These are phyloP conservation scores for Alternaria metachromatica DNA, from an alignment of 2,329 filamentous ascomycete genomes.

Conservation along the genomic window DNA sequence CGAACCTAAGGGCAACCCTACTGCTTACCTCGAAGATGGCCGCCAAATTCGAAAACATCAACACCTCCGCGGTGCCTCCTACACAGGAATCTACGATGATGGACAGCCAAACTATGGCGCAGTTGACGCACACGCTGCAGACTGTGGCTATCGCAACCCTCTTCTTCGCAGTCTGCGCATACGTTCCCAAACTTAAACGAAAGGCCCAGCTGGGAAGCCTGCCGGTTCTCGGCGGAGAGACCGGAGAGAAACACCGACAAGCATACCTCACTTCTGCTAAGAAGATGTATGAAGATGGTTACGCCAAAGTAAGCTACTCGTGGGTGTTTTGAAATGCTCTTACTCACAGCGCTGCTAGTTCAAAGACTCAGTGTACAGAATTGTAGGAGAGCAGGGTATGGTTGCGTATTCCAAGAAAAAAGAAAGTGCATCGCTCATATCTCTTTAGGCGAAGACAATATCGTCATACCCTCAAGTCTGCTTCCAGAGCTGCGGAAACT, in stretches of 20 bases:
- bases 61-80: neutral
- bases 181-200: constrained; percentile 30
- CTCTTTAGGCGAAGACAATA: constrained; percentile 25
- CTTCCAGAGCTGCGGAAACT: constrained; percentile 43
- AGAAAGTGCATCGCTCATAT: constrained; percentile 10
- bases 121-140: constrained; percentile 30
- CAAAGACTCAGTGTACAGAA: constrained; percentile 34
- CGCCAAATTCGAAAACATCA: neutral
- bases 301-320: constrained; percentile 28
- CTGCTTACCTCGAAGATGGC: neutral
- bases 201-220: constrained; percentile 33
- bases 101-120: constrained; percentile 25
- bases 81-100: constrained; percentile 12
- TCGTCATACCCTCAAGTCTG: constrained; percentile 38
- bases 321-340: neutral
- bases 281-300: constrained; percentile 37
- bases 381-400: constrained; percentile 28
- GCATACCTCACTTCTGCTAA: constrained; percentile 30
- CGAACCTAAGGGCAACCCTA: neutral
- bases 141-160: constrained; percentile 31
- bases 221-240: constrained; percentile 21
- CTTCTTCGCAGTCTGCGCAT: constrained; percentile 30
- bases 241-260: constrained; percentile 30
- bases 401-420: neutral
- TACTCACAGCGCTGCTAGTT: constrained; percentile 31